Percentiles rank a stretch among this genome's conserved stretches.
Evolutionary conservation across 1,284 basidiomycete genomes (phyloP).

Genomic region (Fistulinella cinereoalba): DNA sequence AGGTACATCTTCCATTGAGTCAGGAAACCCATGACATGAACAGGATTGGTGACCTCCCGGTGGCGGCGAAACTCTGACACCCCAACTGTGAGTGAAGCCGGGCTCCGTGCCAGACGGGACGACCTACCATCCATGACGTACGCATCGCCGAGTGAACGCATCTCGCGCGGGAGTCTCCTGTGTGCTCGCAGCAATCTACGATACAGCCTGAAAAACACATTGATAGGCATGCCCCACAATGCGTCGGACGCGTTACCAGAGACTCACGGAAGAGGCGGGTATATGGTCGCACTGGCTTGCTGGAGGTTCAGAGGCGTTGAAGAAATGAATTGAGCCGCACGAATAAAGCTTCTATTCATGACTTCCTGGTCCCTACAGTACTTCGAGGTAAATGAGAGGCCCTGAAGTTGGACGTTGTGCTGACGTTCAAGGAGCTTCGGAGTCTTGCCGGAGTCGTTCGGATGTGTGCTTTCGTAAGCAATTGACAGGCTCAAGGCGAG

Average conservation of each 20-base stretch:
- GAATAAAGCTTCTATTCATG: constrained; percentile 30
- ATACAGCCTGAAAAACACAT: constrained; percentile 60
- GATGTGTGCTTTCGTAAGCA: constrained; percentile 10
- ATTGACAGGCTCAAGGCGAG: too few species aligned
- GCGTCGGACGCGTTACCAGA: not conserved
- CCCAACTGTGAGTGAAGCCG: constrained; percentile 2
- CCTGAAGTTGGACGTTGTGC: too few species aligned
- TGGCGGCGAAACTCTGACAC: constrained; percentile 80
- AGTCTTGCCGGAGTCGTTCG: not conserved
- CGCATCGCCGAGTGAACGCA: constrained; percentile 83
- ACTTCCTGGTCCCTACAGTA: not conserved
- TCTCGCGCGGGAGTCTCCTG: constrained; percentile 69
- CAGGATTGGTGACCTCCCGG: constrained; percentile 74
- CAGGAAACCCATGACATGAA: constrained; percentile 89
- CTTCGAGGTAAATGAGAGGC: not conserved
- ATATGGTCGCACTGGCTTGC: constrained; percentile 66
- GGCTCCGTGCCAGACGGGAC: not conserved
- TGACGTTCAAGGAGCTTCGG: too few species aligned
- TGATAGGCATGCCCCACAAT: constrained; percentile 1
- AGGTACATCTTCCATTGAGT: constrained; percentile 92
- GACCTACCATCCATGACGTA: constrained; percentile 80
- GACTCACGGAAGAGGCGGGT: constrained; percentile 79
- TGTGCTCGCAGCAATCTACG: constrained; percentile 80
- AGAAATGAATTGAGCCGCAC: constrained; percentile 64
- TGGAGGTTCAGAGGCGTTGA: constrained; percentile 60